phyloP scores from a whole-genome alignment of 2,329 filamentous ascomycete species.

The Gremmenia infestans region DNA sequence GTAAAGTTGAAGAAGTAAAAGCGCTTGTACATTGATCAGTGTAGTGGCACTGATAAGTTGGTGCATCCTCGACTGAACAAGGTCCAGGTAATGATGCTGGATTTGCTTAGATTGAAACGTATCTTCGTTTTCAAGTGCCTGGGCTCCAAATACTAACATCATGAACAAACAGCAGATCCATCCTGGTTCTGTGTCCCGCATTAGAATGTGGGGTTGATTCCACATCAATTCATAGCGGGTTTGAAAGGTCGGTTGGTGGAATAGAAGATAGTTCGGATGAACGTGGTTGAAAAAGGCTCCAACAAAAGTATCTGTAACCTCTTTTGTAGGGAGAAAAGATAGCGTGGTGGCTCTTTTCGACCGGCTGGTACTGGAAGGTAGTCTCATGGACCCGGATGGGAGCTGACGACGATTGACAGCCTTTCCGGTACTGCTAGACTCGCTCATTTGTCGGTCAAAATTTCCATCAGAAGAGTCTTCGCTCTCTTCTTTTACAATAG shows the following conservation, averaged over 20 bases:
- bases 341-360: conserved; percentile 20
- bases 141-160: conserved; percentile 38
- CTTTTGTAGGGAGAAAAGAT: conserved; percentile 31
- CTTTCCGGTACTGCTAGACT: not conserved
- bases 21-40: conserved; percentile 38
- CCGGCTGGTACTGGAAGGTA: conserved; percentile 8
- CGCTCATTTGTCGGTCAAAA: conserved; percentile 1
- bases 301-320: conserved; percentile 35
- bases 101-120: conserved; percentile 29
- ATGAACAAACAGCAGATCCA: conserved; percentile 39
- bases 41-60: conserved; percentile 35
- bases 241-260: conserved; percentile 38
- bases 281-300: conserved; percentile 37
- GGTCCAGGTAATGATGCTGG: conserved; percentile 31
- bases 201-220: conserved; percentile 18
- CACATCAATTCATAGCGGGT: conserved; percentile 35
- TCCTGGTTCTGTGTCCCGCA: conserved; percentile 34
- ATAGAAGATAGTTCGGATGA: conserved; percentile 36
- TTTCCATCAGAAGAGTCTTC: conserved; percentile 23
- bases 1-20: conserved; percentile 38
- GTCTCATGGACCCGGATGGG: conserved; percentile 15
- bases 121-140: conserved; percentile 32
- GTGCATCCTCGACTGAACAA: conserved; percentile 33
- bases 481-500: conserved; percentile 25
- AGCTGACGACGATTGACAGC: conserved; percentile 6